Conservation (phyloP, 345 rosid species). For the Salix viminalis region DNA sequence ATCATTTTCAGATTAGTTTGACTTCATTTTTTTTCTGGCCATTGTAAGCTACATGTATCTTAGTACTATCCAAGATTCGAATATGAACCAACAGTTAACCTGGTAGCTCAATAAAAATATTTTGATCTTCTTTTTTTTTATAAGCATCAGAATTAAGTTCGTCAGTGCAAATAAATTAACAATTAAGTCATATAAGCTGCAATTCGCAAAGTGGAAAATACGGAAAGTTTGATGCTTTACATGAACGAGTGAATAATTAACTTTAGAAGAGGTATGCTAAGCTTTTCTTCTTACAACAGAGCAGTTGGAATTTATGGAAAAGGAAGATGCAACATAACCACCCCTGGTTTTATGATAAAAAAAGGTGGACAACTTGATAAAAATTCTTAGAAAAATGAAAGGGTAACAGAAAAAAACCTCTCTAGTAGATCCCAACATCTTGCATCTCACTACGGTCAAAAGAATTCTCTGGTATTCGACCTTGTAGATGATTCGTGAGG, state of each 20-base stretch:
- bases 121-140: too few relatives aligned
- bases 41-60: not conserved
- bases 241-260: not conserved
- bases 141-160: not conserved
- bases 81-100: not conserved
- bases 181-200: not conserved
- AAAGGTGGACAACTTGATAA: not conserved
- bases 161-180: not conserved
- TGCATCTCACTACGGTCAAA: not conserved
- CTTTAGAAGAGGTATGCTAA: not conserved
- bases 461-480: constrained; percentile 7
- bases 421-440: not conserved
- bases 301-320: not conserved
- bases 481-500: constrained; percentile 3
- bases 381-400: not conserved
- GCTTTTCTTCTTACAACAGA: not conserved
- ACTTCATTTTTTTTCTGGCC: not conserved
- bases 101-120: not conserved
- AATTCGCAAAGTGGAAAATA: not conserved
- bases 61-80: not conserved
- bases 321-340: not conserved
- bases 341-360: not conserved
- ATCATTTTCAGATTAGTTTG: not conserved
- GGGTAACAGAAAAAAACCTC: constrained; percentile 1
- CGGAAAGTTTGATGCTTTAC: not conserved